Evolutionary conservation across 805 yeast species (phyloP).

Genomic region (Ogataea degrootiae): DNA sequence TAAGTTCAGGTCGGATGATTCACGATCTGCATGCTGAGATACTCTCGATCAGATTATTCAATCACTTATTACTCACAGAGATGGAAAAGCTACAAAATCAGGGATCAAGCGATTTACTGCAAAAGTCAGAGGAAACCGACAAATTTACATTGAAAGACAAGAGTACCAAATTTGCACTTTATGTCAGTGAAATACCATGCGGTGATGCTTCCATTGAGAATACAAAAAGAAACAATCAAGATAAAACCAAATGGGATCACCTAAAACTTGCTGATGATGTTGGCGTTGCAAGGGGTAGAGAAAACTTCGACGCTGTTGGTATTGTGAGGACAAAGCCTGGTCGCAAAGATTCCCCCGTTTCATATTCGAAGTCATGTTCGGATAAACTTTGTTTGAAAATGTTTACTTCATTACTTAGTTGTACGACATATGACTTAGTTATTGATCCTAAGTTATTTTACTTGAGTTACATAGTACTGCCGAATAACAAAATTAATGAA

Average conservation of each 20-base stretch:
- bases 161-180: constrained; percentile 48
- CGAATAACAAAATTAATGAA: constrained; percentile 25
- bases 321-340: constrained; percentile 92
- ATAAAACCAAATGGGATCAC: constrained; percentile 13
- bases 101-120: constrained; percentile 13
- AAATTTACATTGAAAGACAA: constrained; percentile 29
- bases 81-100: constrained; percentile 22
- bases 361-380: constrained; percentile 81
- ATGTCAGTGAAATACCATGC: constrained; percentile 78
- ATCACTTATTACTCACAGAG: constrained; percentile 52
- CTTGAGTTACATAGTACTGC: constrained; percentile 48
- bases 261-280: constrained; percentile 2
- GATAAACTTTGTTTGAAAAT: constrained; percentile 75
- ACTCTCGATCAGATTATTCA: constrained; percentile 65
- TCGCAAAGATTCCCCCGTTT: constrained; percentile 64
- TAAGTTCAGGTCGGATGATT: constrained; percentile 50
- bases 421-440: constrained; percentile 35
- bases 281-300: constrained; percentile 54
- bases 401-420: constrained; percentile 46
- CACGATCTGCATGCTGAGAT: constrained; percentile 95
- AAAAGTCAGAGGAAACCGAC: constrained; percentile 2
- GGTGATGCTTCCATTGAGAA: constrained; percentile 78
- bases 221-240: constrained; percentile 20
- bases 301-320: constrained; percentile 51
- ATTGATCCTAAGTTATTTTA: constrained; percentile 30